Evolutionary conservation across 371 early-diverging fungal genomes (phyloP).

Genomic region (Chytridiales sp.): DNA sequence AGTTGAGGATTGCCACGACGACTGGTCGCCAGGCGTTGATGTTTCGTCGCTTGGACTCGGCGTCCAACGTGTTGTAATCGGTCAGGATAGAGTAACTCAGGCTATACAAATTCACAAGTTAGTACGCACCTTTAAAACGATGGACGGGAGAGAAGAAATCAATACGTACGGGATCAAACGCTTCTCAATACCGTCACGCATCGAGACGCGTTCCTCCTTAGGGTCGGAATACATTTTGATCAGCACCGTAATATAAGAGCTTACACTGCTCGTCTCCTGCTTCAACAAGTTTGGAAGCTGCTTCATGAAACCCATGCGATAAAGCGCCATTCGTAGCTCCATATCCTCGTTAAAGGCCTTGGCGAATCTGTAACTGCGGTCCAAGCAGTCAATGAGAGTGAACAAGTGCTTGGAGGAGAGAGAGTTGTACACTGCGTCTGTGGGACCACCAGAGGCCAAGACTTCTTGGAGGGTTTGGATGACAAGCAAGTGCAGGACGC

Average conservation of each 20-base stretch:
- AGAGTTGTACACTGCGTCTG: slow-evolving; percentile 56
- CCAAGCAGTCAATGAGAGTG: slow-evolving; percentile 73
- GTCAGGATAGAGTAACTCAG: slow-evolving; percentile 42
- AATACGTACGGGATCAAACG: slow-evolving; percentile 50
- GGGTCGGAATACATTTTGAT: slow-evolving; percentile 48
- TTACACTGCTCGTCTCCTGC: slow-evolving; percentile 69
- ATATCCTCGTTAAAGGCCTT: slow-evolving; percentile 76
- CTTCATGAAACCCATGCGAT: slow-evolving; percentile 82
- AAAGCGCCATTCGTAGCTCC: slow-evolving; percentile 76
- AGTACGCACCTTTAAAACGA: background rate
- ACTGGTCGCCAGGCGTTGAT: slow-evolving; percentile 59
- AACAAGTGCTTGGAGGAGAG: slow-evolving; percentile 63
- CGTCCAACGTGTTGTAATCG: slow-evolving; percentile 53
- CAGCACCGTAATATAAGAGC: slow-evolving; percentile 41
- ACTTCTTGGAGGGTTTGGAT: slow-evolving; percentile 77
- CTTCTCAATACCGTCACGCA: slow-evolving; percentile 39
- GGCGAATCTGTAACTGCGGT: slow-evolving; percentile 81
- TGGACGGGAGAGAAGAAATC: background rate
- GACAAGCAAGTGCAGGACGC: slow-evolving; percentile 73
- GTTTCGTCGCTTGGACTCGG: slow-evolving; percentile 52
- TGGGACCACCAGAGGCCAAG: slow-evolving; percentile 31
- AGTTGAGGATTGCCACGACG: slow-evolving; percentile 52
- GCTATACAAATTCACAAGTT: slow-evolving; percentile 18
- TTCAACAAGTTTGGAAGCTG: slow-evolving; percentile 86
- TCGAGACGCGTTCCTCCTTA: slow-evolving; percentile 24